Percentiles rank a stretch among this genome's conserved stretches.
These are phyloP conservation scores for Cornus suecica DNA, from an alignment of 148 eudicot species.

Conservation along the genomic window DNA sequence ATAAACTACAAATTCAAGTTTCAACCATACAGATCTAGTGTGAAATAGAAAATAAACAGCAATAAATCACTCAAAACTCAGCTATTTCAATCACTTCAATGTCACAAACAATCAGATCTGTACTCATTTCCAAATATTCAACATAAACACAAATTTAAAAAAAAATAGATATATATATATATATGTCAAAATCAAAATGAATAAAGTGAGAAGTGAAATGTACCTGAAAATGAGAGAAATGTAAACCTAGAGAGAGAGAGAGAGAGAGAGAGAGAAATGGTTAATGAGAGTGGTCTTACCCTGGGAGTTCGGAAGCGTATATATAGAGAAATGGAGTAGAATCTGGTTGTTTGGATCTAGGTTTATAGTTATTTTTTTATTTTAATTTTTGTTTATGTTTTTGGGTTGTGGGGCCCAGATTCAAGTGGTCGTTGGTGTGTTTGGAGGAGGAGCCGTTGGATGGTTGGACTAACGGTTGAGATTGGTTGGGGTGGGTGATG, in stretches of 20 bases:
- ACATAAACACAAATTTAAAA: neutral
- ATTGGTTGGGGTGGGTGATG: neutral
- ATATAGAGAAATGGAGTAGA: neutral
- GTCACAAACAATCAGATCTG: neutral
- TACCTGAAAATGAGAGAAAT: neutral
- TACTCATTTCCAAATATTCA: neutral
- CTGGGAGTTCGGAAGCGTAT: neutral
- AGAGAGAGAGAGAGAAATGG: neutral
- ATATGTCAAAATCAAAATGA: neutral
- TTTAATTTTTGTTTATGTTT: too few relatives aligned
- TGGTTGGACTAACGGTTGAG: neutral
- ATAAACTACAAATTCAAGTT: neutral
- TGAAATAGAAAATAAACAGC: neutral
- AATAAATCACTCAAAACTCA: neutral
- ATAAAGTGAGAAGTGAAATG: neutral
- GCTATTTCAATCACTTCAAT: neutral
- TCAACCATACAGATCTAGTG: neutral
- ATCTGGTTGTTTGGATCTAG: neutral
- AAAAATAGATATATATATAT: too few relatives aligned
- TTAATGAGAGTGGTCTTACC: neutral
- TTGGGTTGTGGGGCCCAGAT: neutral
- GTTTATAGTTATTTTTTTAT: neutral
- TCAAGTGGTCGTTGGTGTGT: neutral
- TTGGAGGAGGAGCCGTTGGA: neutral
- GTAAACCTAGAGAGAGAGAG: neutral